Base-by-base conservation (phyloP, 1,139 yeast genomes). In the Saccharomyces hybrid region DNA sequence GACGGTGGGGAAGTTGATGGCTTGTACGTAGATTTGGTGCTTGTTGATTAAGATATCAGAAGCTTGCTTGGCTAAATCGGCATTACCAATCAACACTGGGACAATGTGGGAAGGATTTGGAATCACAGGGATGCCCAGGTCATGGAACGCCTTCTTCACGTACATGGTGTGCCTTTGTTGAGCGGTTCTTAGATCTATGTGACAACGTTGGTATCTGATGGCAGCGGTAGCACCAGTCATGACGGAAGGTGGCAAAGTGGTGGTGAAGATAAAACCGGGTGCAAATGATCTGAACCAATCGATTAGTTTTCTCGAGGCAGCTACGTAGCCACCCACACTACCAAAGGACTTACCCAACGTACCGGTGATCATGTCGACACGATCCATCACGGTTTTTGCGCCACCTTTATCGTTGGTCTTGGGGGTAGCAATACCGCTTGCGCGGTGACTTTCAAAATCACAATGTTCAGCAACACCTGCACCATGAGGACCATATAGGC, bases 401-500 rank as follows among this genome's bases (percentile, higher is more conserved):
- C 58, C 31, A n/a, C 51, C 51, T 19, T 32, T 32, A 46, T 50
- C 49, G 32, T 41, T 48, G 12, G 42, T 31, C 9, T 34, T 53
- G 53, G 83, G 79, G n/a, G 82, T 74, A 7, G 78, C 78, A 52
- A 84, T 77, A 64, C 95, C 95, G 14, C 81, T 69, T 60, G 80
- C 76, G 70, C 86, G 79, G 70, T 90, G 96, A 58, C 84, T 83
- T 50, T 88, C 88, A 66, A 89, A 91, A 73, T 93, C 88, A 67
- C 87, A 78, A 71, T 93, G 99, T 73, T 95, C 99, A 51, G 98
- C 97, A 55, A 93, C 98, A 75, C 99, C 99, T 47, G 97, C 99
- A 67, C 99, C 99, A 67, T 88, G 97, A 58, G 99, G 98, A 67
- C 99, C 99, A 71, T 93, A 93, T 86, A 93, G 82, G 55, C 99